Evolutionary conservation across 2,329 filamentous ascomycete species (phyloP).

Genomic region (Westerdykella ornata): DNA sequence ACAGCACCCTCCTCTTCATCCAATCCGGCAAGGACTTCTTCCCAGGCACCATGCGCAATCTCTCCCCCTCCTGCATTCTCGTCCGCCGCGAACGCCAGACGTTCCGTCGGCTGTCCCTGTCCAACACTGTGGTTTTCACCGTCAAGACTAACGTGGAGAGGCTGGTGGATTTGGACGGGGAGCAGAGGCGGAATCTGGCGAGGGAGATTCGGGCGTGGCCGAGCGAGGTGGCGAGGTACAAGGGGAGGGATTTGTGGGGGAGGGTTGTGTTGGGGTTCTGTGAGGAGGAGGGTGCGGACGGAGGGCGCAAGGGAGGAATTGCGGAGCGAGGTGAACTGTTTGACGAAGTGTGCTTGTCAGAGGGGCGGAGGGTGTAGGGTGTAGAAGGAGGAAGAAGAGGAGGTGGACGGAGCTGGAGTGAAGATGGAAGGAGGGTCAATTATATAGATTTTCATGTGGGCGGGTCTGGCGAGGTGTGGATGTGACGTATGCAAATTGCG

Average conservation of each 20-base stretch:
- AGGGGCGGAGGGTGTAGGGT: too few species aligned
- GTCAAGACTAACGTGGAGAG: constrained; percentile 44
- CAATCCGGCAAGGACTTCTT: constrained; percentile 37
- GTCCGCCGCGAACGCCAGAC: constrained; percentile 47
- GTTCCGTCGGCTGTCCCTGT: constrained; percentile 43
- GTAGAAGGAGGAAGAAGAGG: neutral
- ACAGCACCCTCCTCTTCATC: constrained; percentile 43
- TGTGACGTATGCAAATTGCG: too few species aligned
- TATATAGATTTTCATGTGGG: too few species aligned
- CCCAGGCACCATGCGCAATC: constrained; percentile 18
- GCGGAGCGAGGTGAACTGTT: too few species aligned
- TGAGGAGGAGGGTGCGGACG: constrained; percentile 2
- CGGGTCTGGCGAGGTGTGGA: too few species aligned
- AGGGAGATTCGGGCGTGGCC: constrained; percentile 21
- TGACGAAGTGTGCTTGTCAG: too few species aligned
- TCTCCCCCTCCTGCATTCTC: constrained; percentile 37
- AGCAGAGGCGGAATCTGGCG: constrained; percentile 9
- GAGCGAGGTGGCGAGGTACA: constrained; percentile 15
- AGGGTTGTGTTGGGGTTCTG: constrained; percentile 16
- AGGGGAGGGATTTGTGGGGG: constrained; percentile 23
- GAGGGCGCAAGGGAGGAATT: constrained; percentile 6
- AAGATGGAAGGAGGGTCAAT: too few species aligned
- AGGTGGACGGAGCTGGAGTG: too few species aligned
- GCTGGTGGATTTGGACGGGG: constrained; percentile 10
- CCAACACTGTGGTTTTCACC: constrained; percentile 44